Conservation (phyloP, 345 rosid genomes). For the Eucalyptus fibrosa region DNA sequence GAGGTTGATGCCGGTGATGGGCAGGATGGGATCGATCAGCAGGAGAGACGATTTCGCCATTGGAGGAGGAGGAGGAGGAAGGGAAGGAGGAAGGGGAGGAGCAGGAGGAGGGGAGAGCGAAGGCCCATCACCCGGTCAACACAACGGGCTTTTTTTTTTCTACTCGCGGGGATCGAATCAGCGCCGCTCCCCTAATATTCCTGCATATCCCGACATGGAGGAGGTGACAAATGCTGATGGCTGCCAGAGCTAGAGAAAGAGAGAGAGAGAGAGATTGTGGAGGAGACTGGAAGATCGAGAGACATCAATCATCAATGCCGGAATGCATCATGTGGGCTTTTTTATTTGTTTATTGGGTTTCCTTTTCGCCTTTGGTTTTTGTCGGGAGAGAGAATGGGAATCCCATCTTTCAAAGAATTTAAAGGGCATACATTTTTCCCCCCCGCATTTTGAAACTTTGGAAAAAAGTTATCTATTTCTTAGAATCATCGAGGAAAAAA, state of each 20-base stretch:
- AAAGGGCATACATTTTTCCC: not conserved
- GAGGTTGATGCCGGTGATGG: constrained; percentile 50
- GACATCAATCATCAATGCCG: not conserved
- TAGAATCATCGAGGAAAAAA: not conserved
- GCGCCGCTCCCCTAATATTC: not conserved
- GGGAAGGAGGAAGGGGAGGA: not conserved
- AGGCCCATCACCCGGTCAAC: not conserved
- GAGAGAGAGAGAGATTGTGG: not conserved
- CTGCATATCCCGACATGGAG: not conserved
- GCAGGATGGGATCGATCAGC: constrained; percentile 9
- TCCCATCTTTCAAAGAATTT: not conserved
- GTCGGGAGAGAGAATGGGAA: not conserved
- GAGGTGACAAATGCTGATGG: not conserved
- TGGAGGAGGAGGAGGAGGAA: not conserved
- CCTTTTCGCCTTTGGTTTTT: not conserved
- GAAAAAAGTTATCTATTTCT: not conserved
- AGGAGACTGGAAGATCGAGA: not conserved
- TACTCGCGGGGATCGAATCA: not conserved
- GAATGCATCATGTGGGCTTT: not conserved
- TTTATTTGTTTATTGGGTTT: not conserved
- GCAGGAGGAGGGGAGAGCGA: not conserved
- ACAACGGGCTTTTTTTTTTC: not conserved
- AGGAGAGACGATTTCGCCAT: not conserved
- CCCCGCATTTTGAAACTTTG: not conserved
- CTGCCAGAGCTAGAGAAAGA: not conserved